phyloP scores from a whole-genome alignment of 805 yeast genomes.

The Pichia insulana region DNA sequence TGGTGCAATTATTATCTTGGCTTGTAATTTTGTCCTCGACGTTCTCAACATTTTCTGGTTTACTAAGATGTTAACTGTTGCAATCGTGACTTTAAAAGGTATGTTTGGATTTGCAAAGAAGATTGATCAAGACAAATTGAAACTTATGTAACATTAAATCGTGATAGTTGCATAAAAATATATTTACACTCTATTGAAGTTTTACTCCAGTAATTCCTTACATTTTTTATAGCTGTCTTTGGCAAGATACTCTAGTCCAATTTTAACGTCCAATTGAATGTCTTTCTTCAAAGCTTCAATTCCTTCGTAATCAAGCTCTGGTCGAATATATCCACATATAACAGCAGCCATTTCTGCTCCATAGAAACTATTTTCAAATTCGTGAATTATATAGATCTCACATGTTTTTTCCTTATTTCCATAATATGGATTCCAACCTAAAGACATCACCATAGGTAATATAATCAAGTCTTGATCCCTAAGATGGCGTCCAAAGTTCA shows the following conservation, averaged over 20 bases:
- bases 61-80: conserved; percentile 30
- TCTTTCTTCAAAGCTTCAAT: conserved; percentile 76
- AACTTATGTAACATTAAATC: conserved; percentile 21
- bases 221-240: conserved; percentile 33
- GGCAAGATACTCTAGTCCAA: conserved; percentile 46
- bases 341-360: conserved; percentile 68
- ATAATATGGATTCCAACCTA: conserved; percentile 94
- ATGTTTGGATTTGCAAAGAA: conserved; percentile 21
- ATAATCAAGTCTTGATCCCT: conserved; percentile 35
- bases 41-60: conserved; percentile 31
- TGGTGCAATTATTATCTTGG: conserved; percentile 23
- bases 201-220: conserved; percentile 14
- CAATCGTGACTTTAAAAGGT: conserved; percentile 27
- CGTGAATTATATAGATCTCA: conserved; percentile 77
- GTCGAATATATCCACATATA: conserved; percentile 83
- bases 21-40: conserved; percentile 28
- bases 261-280: conserved; percentile 68
- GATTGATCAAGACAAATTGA: conserved; percentile 22
- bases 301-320: conserved; percentile 80
- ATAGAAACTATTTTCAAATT: conserved; percentile 61
- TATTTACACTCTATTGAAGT: neutral
- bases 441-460: conserved; percentile 87
- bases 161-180: neutral
- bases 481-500: conserved; percentile 54
- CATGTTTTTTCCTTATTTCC: conserved; percentile 74